phyloP scores from a whole-genome alignment of 2,329 filamentous ascomycete species.

The Chaetomium strumarium region DNA sequence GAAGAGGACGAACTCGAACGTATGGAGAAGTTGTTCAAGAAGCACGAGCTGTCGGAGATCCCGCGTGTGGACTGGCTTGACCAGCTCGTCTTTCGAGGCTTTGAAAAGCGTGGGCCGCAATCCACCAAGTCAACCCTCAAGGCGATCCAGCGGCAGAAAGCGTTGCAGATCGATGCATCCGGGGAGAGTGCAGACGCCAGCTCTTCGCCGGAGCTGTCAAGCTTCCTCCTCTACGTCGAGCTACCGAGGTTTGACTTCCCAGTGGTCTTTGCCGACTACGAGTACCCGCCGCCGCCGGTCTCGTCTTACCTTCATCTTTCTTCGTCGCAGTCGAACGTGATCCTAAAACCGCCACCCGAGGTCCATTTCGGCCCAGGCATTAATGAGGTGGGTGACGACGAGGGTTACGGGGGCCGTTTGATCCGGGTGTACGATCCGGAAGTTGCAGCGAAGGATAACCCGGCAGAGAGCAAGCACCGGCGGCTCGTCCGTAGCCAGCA shows the following conservation, averaged over 20 bases:
- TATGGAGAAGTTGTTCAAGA: slow-evolving; percentile 86
- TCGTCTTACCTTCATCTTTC: slow-evolving; percentile 64
- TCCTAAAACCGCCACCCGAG: slow-evolving; percentile 75
- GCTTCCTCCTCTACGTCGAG: slow-evolving; percentile 83
- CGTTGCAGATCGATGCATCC: slow-evolving; percentile 31
- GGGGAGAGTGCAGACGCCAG: slow-evolving; percentile 38
- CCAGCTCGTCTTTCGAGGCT: slow-evolving; percentile 82
- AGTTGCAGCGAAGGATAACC: slow-evolving; percentile 82
- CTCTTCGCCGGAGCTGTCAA: slow-evolving; percentile 40
- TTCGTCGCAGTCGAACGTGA: slow-evolving; percentile 59
- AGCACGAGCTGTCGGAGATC: slow-evolving; percentile 97
- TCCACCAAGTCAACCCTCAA: slow-evolving; percentile 60
- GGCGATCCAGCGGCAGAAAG: slow-evolving; percentile 45
- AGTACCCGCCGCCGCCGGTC: slow-evolving; percentile 80
- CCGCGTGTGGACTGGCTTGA: slow-evolving; percentile 92
- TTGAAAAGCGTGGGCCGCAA: slow-evolving; percentile 69
- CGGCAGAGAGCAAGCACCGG: slow-evolving; percentile 90
- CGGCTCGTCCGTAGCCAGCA: slow-evolving; percentile 83
- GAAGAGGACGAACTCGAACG: slow-evolving; percentile 81
- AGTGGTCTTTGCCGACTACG: slow-evolving; percentile 88
- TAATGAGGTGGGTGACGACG: slow-evolving; percentile 55
- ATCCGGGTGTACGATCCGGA: slow-evolving; percentile 92
- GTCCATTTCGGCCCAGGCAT: slow-evolving; percentile 89
- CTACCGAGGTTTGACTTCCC: slow-evolving; percentile 93
- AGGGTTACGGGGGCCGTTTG: slow-evolving; percentile 52